Base-by-base conservation (phyloP, 495 filamentous ascomycete genomes). In the Terfezia claveryi region DNA sequence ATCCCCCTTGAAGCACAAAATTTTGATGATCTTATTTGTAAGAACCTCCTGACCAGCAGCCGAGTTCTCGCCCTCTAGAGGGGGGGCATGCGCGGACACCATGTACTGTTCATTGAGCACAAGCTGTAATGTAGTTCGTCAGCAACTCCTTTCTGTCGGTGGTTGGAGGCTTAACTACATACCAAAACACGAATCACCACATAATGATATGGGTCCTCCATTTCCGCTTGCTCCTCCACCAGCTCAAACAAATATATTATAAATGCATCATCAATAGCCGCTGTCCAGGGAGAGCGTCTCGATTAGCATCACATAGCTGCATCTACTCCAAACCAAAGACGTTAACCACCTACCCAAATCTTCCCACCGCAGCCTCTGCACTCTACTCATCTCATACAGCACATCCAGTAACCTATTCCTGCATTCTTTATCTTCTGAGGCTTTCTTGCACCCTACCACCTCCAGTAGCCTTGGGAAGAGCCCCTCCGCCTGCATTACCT, bases 101-200 rank as follows among this genome's bases (percentile, higher is more conserved):
- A 98, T 93, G 70, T 94, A 98, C 68, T 98, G 91, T 64, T 98
- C 91, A 68, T 96, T 98, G 59, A 98, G 70, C 50, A 98, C 87
- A 60, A 98, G 77, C 87, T 96, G 64, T 23, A 64, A 54, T 66
- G 63, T 46, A 46, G 17, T 14, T 46, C 49, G 50, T 44, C 27
- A 58, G 51, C 23, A 49, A 32, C 53, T 32, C 52, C 50, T 41
- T 36, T 8, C 57, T 55, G 63, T 3, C 5, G 14, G n/a, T 27
- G 32, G 17, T 46, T 14, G 8, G 41, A 20, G 41, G 41, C 14
- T 14, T 14, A 4, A 46, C 4, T 37, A 70, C 72, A 61, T 68
- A 94, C 89, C 70, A 98, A 68, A 53, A 96, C 88, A 54, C 87
- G 79, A 62, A 98, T 94, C 23, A 95, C 80, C 11, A 84, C 83